phyloP scores from a whole-genome alignment of 2,329 filamentous ascomycete genomes.

The Pezicula carpinea region DNA sequence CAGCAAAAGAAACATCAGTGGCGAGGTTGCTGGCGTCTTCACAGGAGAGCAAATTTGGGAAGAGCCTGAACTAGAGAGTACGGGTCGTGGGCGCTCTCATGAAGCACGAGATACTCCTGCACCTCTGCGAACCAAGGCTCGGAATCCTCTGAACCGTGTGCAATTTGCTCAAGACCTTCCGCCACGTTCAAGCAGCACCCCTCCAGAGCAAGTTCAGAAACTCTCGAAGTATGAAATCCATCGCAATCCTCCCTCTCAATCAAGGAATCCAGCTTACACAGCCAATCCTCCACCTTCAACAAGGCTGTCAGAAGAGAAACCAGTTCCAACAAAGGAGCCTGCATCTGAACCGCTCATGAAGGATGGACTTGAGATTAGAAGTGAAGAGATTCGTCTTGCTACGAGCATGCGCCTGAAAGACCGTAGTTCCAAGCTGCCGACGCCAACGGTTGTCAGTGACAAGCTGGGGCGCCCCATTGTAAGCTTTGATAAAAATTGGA shows the following conservation, averaged over 20 bases:
- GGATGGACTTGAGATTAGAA: conserved; percentile 76
- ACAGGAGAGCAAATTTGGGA: conserved; percentile 84
- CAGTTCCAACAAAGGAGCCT: conserved; percentile 20
- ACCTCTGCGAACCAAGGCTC: conserved; percentile 53
- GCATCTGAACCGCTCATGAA: conserved; percentile 38
- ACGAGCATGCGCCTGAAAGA: conserved; percentile 87
- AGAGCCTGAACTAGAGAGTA: conserved; percentile 58
- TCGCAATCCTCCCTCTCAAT: conserved; percentile 77
- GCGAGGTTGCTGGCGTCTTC: conserved; percentile 59
- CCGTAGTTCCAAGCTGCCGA: conserved; percentile 80
- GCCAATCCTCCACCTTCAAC: conserved; percentile 46
- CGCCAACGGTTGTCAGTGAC: conserved; percentile 87
- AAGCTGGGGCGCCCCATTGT: conserved; percentile 89
- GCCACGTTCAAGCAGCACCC: conserved; percentile 39
- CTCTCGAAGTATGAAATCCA: conserved; percentile 65
- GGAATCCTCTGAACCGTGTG: conserved; percentile 62
- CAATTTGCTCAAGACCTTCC: conserved; percentile 38
- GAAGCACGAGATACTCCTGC: conserved; percentile 31
- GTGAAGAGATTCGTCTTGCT: conserved; percentile 83
- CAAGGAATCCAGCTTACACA: conserved; percentile 75
- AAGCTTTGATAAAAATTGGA: conserved; percentile 88
- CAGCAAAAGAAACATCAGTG: conserved; percentile 60
- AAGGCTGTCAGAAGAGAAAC: conserved; percentile 30
- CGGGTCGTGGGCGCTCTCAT: conserved; percentile 18
- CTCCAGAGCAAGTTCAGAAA: conserved; percentile 36